phyloP scores from a whole-genome alignment of 164 flowering plant species.

The Chloranthus sessilifolius region DNA sequence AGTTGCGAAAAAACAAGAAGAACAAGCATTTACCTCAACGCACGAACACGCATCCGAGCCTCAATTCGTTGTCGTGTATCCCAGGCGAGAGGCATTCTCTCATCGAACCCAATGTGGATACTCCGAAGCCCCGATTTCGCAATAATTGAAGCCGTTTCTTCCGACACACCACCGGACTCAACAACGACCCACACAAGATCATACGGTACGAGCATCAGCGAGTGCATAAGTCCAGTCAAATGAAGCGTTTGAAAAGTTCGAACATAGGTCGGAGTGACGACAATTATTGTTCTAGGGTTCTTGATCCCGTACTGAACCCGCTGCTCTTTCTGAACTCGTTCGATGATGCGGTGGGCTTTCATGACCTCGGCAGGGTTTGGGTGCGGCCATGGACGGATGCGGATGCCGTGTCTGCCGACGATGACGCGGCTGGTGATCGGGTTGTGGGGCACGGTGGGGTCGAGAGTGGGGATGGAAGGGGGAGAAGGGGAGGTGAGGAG shows the following conservation, averaged over 20 bases:
- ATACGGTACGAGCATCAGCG: constrained; percentile 71
- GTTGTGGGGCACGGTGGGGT: constrained; percentile 5
- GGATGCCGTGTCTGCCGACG: constrained; percentile 89
- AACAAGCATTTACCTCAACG: constrained; percentile 48
- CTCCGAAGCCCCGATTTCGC: constrained; percentile 44
- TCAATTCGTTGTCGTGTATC: constrained; percentile 63
- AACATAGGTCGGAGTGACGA: constrained; percentile 75
- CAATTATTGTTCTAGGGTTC: constrained; percentile 57
- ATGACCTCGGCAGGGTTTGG: constrained; percentile 76
- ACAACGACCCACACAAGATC: constrained; percentile 79
- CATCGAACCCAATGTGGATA: constrained; percentile 58
- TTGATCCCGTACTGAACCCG: constrained; percentile 60
- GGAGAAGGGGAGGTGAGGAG: neutral
- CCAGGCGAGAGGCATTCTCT: constrained; percentile 64
- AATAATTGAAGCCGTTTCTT: constrained; percentile 59
- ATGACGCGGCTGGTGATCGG: constrained; percentile 47
- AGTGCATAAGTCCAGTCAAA: constrained; percentile 80
- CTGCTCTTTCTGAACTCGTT: constrained; percentile 81
- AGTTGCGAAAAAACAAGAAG: neutral
- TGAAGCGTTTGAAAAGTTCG: constrained; percentile 88
- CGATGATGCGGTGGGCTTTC: constrained; percentile 75
- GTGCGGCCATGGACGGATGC: constrained; percentile 83
- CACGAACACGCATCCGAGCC: constrained; percentile 68
- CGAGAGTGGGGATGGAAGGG: neutral
- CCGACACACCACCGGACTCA: constrained; percentile 73